phyloP scores from a whole-genome alignment of 176 grass and related monocot species.

The Pontederia crassipes region DNA sequence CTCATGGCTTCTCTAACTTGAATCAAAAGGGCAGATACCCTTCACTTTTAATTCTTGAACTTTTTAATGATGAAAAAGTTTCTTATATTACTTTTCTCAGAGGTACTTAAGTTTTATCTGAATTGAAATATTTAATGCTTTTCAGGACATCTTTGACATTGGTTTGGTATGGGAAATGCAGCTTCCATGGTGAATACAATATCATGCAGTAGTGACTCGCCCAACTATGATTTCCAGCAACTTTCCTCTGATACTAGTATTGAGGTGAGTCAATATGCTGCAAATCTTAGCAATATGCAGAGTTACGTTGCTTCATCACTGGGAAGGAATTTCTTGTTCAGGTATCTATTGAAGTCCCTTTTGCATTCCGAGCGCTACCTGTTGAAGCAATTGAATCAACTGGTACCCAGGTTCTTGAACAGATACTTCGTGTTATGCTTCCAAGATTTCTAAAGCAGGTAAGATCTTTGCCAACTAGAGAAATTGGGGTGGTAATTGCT shows the following conservation, averaged over 20 bases:
- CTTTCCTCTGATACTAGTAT: constrained; percentile 88
- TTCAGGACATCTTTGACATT: constrained; percentile 89
- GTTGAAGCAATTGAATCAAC: constrained; percentile 81
- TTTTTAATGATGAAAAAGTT: too few relatives aligned
- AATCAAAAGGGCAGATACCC: too few relatives aligned
- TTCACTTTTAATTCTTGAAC: too few relatives aligned
- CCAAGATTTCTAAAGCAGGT: constrained; percentile 90
- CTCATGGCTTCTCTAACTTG: too few relatives aligned
- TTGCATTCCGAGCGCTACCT: constrained; percentile 71
- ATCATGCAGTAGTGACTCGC: constrained; percentile 45
- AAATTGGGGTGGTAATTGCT: too few relatives aligned
- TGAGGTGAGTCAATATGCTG: constrained; percentile 37
- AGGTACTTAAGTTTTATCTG: constrained; percentile 14
- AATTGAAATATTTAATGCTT: constrained; percentile 41
- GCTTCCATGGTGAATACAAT: constrained; percentile 98
- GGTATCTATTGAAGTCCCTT: constrained; percentile 88
- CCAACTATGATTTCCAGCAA: constrained; percentile 33
- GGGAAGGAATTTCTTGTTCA: constrained; percentile 20
- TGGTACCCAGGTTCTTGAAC: constrained; percentile 78
- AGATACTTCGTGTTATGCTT: constrained; percentile 70
- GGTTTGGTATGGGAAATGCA: constrained; percentile 91
- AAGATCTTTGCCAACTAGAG: neutral
- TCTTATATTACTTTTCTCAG: neutral
- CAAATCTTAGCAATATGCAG: neutral
- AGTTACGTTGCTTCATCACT: neutral